Evolutionary conservation across 306 rosid species (phyloP).

Genomic region (Lathyrus tuberosus): DNA sequence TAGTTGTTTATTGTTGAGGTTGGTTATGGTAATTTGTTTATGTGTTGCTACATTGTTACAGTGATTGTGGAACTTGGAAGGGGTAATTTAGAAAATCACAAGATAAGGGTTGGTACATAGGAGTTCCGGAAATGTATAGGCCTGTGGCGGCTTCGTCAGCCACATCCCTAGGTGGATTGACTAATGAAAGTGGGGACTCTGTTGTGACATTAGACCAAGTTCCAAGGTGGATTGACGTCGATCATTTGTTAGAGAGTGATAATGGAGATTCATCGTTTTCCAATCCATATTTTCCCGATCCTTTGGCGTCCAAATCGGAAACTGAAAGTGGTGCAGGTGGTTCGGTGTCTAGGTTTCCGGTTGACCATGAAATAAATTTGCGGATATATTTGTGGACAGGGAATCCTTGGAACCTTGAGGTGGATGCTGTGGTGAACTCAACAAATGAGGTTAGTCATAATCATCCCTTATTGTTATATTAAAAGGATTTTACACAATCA

Average conservation of each 20-base stretch:
- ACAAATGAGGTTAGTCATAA: conserved; percentile 77
- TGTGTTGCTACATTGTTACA: conserved; percentile 22
- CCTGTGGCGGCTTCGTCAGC: conserved; percentile 63
- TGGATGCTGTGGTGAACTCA: conserved; percentile 96
- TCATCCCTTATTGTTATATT: background rate
- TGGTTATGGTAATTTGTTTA: conserved; percentile 33
- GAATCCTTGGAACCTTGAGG: conserved; percentile 96
- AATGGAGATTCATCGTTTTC: conserved; percentile 71
- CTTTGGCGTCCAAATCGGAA: conserved; percentile 62
- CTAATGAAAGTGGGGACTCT: conserved; percentile 68
- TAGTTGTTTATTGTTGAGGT: background rate
- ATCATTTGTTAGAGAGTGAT: conserved; percentile 62
- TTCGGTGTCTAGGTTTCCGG: conserved; percentile 75
- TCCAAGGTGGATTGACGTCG: conserved; percentile 93
- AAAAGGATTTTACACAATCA: too few species aligned
- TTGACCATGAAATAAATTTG: conserved; percentile 77
- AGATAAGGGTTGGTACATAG: conserved; percentile 40
- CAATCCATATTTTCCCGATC: conserved; percentile 71
- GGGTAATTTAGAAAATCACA: conserved; percentile 31
- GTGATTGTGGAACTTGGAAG: conserved; percentile 37
- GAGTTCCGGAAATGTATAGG: conserved; percentile 64
- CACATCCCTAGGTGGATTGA: conserved; percentile 60
- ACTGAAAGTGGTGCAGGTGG: conserved; percentile 49
- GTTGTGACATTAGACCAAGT: conserved; percentile 86
- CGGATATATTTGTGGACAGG: conserved; percentile 98